Percentiles rank a stretch among this genome's conserved stretches.
phyloP scores from a whole-genome alignment of 106 monocot genomes.

The Gastrodia elata region DNA sequence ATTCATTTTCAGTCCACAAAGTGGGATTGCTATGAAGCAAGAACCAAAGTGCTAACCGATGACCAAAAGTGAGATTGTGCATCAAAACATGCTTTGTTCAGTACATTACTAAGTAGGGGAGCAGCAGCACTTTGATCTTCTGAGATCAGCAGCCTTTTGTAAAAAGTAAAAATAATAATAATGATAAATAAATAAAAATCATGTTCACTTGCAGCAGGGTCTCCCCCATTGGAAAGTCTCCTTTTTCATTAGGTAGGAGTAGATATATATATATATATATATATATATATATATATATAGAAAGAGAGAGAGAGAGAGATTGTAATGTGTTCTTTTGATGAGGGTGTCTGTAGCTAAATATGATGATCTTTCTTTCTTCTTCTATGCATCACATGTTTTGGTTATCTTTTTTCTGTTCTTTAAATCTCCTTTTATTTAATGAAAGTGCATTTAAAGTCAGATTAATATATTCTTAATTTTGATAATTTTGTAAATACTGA shows the following conservation, averaged over 20 bases:
- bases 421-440: too few relatives aligned
- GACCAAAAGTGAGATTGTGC: neutral
- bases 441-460: too few relatives aligned
- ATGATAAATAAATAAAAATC: too few relatives aligned
- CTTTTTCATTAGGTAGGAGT: neutral
- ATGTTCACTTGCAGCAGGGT: too few relatives aligned
- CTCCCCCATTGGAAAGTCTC: neutral
- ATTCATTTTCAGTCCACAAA: conserved; percentile 7
- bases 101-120: neutral
- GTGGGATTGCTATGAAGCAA: neutral
- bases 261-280: neutral
- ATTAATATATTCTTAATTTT: too few relatives aligned
- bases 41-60: conserved; percentile 1
- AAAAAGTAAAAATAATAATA: too few relatives aligned
- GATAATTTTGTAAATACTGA: too few relatives aligned
- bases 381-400: too few relatives aligned
- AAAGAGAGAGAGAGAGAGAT: neutral
- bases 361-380: too few relatives aligned
- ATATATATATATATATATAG: neutral
- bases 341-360: too few relatives aligned
- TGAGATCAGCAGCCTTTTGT: neutral
- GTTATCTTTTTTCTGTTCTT: too few relatives aligned
- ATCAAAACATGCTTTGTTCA: neutral
- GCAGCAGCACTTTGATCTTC: neutral
- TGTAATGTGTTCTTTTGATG: too few relatives aligned